Evolutionary conservation across 2,329 filamentous ascomycete genomes (phyloP).

Genomic region (Celoporthe dispersa): DNA sequence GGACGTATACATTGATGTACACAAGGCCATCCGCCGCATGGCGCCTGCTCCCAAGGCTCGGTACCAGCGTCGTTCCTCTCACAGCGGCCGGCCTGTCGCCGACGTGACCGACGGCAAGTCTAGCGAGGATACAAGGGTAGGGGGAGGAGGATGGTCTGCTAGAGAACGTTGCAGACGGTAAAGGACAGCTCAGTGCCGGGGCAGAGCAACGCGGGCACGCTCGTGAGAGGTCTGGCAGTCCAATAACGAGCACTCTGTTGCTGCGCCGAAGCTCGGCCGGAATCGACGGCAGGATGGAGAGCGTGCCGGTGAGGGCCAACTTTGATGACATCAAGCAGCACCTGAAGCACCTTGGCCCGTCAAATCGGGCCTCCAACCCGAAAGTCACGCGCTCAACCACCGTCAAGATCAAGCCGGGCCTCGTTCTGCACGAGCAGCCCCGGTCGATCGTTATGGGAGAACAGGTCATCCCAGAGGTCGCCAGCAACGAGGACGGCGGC

Average conservation of each 20-base stretch:
- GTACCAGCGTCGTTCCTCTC: slow-evolving; percentile 46
- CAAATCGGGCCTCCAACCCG: slow-evolving; percentile 68
- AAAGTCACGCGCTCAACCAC: slow-evolving; percentile 64
- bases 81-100: slow-evolving; percentile 9
- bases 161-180: slow-evolving; percentile 37
- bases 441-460: slow-evolving; percentile 34
- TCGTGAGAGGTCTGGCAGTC: slow-evolving; percentile 48
- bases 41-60: slow-evolving; percentile 81
- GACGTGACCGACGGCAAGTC: slow-evolving; percentile 34
- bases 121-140: slow-evolving; percentile 35
- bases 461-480: slow-evolving; percentile 29
- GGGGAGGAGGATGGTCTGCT: slow-evolving; percentile 35
- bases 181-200: slow-evolving; percentile 41
- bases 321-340: slow-evolving; percentile 67
- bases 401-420: slow-evolving; percentile 67
- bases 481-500: slow-evolving; percentile 33
- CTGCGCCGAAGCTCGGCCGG: slow-evolving; percentile 62
- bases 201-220: slow-evolving; percentile 44
- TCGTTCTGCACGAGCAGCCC: slow-evolving; percentile 30
- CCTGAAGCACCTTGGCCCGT: slow-evolving; percentile 68
- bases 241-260: slow-evolving; percentile 60
- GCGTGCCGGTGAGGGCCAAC: slow-evolving; percentile 62
- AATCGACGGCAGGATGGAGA: slow-evolving; percentile 55
- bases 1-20: slow-evolving; percentile 96
- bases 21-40: slow-evolving; percentile 93